A percentile compares a stretch with the other conserved stretches of the same genome.
phyloP scores from a whole-genome alignment of 352 stramenopile species.

The Pythium aristosporum region DNA sequence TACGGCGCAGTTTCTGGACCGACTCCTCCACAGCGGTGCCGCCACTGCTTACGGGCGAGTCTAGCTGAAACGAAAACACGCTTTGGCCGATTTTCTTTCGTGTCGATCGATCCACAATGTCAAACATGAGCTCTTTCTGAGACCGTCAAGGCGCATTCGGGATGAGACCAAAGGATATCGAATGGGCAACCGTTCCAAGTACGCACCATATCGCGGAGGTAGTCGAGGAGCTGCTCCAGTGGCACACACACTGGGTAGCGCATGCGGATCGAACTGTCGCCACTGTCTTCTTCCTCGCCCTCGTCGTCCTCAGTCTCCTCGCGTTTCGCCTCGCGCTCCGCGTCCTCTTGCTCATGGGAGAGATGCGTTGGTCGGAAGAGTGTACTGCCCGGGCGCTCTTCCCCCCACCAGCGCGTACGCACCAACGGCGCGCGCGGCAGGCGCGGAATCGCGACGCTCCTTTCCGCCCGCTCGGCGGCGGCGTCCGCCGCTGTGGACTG shows the following conservation, averaged over 20 bases:
- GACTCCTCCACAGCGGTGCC: slow-evolving; percentile 10
- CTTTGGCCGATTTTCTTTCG: slow-evolving; percentile 41
- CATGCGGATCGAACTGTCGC: slow-evolving; percentile 36
- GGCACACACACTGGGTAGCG: slow-evolving; percentile 42
- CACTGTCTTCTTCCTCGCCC: neutral
- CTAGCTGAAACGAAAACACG: slow-evolving; percentile 17
- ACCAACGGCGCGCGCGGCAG: slow-evolving; percentile 43
- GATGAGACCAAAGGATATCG: neutral
- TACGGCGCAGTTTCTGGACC: slow-evolving; percentile 37
- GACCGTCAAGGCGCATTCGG: neutral
- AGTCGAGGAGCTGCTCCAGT: slow-evolving; percentile 41
- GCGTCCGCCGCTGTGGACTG: slow-evolving; percentile 32
- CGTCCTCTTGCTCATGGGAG: neutral
- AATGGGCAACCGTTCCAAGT: neutral
- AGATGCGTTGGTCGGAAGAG: slow-evolving; percentile 45
- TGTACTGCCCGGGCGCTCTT: slow-evolving; percentile 35
- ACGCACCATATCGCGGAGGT: slow-evolving; percentile 56
- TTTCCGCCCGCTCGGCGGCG: slow-evolving; percentile 2
- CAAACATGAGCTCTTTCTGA: slow-evolving; percentile 47
- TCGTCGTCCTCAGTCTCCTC: slow-evolving; percentile 7
- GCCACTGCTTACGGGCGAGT: neutral
- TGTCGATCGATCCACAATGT: slow-evolving; percentile 58
- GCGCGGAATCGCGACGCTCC: neutral
- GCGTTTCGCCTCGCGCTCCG: neutral
- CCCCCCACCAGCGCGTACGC: slow-evolving; percentile 59